Conservation (phyloP, 2,329 filamentous ascomycete genomes). For the Trichoderma arundinaceum region DNA sequence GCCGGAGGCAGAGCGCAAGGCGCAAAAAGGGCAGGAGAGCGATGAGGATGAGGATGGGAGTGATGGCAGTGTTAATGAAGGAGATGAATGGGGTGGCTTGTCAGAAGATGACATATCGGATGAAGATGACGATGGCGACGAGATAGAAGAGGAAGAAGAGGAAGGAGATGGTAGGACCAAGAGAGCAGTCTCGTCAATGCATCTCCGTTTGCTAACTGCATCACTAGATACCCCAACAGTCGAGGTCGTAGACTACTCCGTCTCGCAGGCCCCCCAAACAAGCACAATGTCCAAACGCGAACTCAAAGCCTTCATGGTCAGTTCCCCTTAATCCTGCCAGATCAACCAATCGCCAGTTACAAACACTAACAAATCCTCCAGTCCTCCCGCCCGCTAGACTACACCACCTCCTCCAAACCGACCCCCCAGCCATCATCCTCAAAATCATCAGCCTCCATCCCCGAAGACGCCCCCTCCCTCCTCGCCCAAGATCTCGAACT, state of each 20-base stretch:
- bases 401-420: slow-evolving; percentile 37
- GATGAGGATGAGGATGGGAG: slow-evolving; percentile 47
- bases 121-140: slow-evolving; percentile 33
- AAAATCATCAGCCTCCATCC: slow-evolving; percentile 43
- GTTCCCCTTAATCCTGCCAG: slow-evolving; percentile 15
- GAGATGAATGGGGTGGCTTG: slow-evolving; percentile 41
- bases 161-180: not conserved
- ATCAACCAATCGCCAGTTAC: not conserved
- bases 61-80: slow-evolving; percentile 35
- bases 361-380: slow-evolving; percentile 33
- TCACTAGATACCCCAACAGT: slow-evolving; percentile 46
- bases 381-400: slow-evolving; percentile 58
- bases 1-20: slow-evolving; percentile 43
- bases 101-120: slow-evolving; percentile 30
- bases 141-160: slow-evolving; percentile 1
- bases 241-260: slow-evolving; percentile 67
- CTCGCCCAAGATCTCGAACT: slow-evolving; percentile 92
- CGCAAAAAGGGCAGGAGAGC: slow-evolving; percentile 41
- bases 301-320: slow-evolving; percentile 78
- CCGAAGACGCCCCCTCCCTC: slow-evolving; percentile 69
- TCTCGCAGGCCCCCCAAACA: slow-evolving; percentile 45
- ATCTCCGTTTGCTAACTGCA: slow-evolving; percentile 23
- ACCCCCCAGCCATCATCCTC: slow-evolving; percentile 35
- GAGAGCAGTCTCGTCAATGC: not conserved
- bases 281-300: slow-evolving; percentile 67